phyloP scores from a whole-genome alignment of 345 rosid species.

The Linum tenue region DNA sequence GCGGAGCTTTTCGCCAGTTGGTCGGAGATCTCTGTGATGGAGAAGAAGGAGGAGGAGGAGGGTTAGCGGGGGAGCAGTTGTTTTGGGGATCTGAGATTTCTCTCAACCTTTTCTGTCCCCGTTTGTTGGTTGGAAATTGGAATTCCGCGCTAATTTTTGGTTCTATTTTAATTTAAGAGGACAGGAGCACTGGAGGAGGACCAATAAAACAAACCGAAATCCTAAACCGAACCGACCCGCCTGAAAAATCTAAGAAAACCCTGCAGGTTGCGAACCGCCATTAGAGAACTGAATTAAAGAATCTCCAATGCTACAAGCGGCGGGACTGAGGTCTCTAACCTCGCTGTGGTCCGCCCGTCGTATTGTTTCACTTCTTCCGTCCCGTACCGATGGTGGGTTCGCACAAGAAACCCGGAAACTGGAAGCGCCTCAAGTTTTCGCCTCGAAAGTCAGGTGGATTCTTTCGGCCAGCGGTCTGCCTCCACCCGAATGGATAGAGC shows the following conservation, averaged over 20 bases:
- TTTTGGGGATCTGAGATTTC: neutral
- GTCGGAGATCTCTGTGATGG: neutral
- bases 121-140: neutral
- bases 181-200: too few relatives aligned
- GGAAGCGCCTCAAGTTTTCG: conserved; percentile 3
- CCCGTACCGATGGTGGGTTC: conserved; percentile 22
- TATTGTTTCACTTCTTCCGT: conserved; percentile 4
- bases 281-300: neutral
- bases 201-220: too few relatives aligned
- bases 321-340: neutral
- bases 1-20: neutral
- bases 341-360: neutral
- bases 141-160: neutral
- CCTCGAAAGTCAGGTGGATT: conserved; percentile 28
- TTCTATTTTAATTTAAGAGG: too few relatives aligned
- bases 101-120: neutral
- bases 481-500: conserved; percentile 87
- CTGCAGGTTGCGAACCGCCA: neutral
- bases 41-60: neutral
- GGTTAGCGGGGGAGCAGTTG: neutral
- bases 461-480: conserved; percentile 39
- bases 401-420: conserved; percentile 10
- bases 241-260: too few relatives aligned
- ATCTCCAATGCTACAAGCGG: neutral
- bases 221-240: too few relatives aligned